phyloP scores from a whole-genome alignment of 306 rosid species.

The Psophocarpus tetragonolobus region DNA sequence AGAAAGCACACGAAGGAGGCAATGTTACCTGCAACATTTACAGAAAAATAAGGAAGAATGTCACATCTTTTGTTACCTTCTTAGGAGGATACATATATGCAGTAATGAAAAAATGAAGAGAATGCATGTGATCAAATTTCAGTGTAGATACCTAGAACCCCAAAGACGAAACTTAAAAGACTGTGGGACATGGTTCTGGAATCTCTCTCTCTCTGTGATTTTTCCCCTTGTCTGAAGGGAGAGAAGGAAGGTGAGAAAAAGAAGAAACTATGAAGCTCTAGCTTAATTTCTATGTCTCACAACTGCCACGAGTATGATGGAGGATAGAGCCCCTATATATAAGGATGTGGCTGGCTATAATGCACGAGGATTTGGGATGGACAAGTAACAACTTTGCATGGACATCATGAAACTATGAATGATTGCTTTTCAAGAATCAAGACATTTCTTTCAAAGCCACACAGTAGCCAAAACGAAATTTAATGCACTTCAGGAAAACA shows the following conservation, averaged over 20 bases:
- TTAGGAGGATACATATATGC: not conserved
- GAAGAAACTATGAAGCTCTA: not conserved
- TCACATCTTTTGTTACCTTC: not conserved
- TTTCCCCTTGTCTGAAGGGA: conserved; percentile 15
- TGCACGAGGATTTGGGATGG: conserved; percentile 33
- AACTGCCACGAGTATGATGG: conserved; percentile 17
- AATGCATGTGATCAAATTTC: conserved; percentile 1
- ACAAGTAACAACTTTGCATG: conserved; percentile 34
- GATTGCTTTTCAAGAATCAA: conserved; percentile 33
- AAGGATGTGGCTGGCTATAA: conserved; percentile 15
- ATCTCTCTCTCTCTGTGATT: not conserved
- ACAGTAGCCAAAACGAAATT: conserved; percentile 23
- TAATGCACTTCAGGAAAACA: not conserved
- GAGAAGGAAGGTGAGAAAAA: conserved; percentile 27
- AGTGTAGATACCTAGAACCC: conserved; percentile 59
- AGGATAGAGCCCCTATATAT: conserved; percentile 38
- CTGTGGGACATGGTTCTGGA: conserved; percentile 42
- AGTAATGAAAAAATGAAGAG: not conserved
- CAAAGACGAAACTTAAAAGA: conserved; percentile 54
- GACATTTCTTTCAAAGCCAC: conserved; percentile 31
- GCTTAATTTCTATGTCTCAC: conserved; percentile 27
- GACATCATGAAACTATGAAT: conserved; percentile 29
- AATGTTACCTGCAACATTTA: conserved; percentile 58
- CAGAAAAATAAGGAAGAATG: not conserved
- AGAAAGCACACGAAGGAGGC: conserved; percentile 77